Percentiles rank a stretch among this genome's conserved stretches.
phyloP scores from a whole-genome alignment of 78 protist species.

The Planoprotostelium fungivorum region DNA sequence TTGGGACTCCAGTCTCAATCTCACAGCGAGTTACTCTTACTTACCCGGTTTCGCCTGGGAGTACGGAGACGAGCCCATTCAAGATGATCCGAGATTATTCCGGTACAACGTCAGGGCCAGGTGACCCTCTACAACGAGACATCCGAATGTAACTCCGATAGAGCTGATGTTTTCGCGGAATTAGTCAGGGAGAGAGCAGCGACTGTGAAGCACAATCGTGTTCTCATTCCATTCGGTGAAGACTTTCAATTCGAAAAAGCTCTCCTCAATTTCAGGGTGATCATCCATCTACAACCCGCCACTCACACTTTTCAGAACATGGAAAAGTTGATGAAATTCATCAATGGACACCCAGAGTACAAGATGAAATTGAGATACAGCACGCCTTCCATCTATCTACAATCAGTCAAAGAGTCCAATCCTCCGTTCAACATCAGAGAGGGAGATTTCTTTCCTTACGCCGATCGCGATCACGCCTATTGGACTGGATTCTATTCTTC shows the following conservation, averaged over 20 bases:
- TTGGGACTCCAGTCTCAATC: background rate
- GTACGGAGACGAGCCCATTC: constrained; percentile 51
- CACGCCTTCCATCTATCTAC: constrained; percentile 43
- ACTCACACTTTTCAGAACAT: constrained; percentile 14
- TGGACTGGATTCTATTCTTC: constrained; percentile 85
- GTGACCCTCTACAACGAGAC: background rate
- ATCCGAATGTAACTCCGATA: too few species aligned
- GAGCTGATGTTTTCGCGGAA: background rate
- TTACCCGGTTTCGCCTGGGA: constrained; percentile 59
- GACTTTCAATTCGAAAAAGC: constrained; percentile 82
- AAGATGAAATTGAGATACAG: constrained; percentile 48
- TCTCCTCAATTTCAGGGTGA: constrained; percentile 26
- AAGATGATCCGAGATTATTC: constrained; percentile 53
- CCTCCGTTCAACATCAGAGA: background rate
- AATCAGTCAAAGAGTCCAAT: constrained; percentile 1
- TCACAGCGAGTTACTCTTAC: constrained; percentile 1
- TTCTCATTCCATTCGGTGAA: constrained; percentile 73
- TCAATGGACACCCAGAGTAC: constrained; percentile 27
- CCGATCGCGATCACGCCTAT: constrained; percentile 55
- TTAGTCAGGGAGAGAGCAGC: background rate
- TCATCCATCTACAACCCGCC: background rate
- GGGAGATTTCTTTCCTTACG: constrained; percentile 78
- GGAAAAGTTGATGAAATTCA: constrained; percentile 77
- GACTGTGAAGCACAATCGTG: constrained; percentile 38
- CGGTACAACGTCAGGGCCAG: constrained; percentile 7